Evolutionary conservation across 2,329 filamentous ascomycete genomes (phyloP).

Genomic region (Dendrostoma leiphaemia): DNA sequence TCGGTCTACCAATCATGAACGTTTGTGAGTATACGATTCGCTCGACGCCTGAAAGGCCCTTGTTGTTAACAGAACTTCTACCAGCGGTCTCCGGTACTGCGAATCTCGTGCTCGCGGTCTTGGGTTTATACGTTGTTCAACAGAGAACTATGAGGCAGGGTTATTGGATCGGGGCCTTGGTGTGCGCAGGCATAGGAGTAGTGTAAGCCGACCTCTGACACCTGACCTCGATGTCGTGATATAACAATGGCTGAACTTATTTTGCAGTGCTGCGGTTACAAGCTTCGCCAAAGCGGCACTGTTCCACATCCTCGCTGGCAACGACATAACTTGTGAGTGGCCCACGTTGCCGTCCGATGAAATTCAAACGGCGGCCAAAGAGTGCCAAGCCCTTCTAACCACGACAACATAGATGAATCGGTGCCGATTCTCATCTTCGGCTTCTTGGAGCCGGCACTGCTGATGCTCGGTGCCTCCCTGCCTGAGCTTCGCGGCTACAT

Average conservation of each 20-base stretch:
- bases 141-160: background rate
- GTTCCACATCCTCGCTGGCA: constrained; percentile 1
- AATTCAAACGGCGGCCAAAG: no score
- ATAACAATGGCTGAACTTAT: no score
- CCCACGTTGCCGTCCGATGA: background rate
- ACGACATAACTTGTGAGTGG: constrained; percentile 7
- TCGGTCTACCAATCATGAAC: constrained; percentile 5
- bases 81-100: constrained; percentile 1
- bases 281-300: constrained; percentile 5
- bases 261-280: background rate
- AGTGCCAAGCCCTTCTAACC: no score
- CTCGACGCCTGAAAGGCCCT: no score
- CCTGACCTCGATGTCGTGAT: no score
- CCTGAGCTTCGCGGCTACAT: constrained; percentile 5
- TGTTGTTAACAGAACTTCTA: no score
- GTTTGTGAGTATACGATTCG: constrained; percentile 1
- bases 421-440: background rate
- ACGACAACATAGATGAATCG: background rate
- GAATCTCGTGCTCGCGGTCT: background rate
- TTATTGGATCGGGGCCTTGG: constrained; percentile 2
- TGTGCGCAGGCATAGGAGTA: background rate
- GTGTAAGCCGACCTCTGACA: background rate
- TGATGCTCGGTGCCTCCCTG: constrained; percentile 3
- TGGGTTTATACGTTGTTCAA: constrained; percentile 1
- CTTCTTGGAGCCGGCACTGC: constrained; percentile 2